Evolutionary conservation across 441 rosid species (phyloP).

Genomic region (Isatis lusitanica): DNA sequence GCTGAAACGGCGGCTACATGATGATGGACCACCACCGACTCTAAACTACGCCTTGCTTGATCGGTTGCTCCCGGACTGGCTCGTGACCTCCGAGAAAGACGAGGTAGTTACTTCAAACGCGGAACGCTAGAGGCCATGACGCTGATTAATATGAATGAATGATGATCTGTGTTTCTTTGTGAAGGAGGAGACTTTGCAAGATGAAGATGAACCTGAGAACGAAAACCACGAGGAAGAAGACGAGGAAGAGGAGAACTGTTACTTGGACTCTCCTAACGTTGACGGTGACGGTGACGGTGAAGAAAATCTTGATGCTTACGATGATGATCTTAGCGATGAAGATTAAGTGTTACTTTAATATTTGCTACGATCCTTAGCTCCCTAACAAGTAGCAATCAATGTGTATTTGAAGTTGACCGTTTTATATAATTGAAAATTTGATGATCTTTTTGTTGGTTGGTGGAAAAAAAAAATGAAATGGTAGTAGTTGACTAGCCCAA

Average conservation of each 20-base stretch:
- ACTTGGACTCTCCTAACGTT: conserved; percentile 33
- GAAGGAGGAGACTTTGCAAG: conserved; percentile 48
- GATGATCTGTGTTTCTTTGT: background rate
- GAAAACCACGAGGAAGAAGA: conserved; percentile 41
- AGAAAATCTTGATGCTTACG: conserved; percentile 42
- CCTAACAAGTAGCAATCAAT: conserved; percentile 7
- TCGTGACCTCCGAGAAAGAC: conserved; percentile 52
- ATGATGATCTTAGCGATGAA: conserved; percentile 51
- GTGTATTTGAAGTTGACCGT: background rate
- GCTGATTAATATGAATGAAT: background rate
- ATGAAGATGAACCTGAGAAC: conserved; percentile 37
- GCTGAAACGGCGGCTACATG: conserved; percentile 40
- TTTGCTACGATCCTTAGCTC: background rate
- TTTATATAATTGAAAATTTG: background rate
- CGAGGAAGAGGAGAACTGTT: conserved; percentile 25
- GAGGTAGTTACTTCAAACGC: conserved; percentile 47
- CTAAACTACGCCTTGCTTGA: conserved; percentile 54
- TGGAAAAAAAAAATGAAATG: background rate
- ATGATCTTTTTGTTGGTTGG: background rate
- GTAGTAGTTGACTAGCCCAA: background rate
- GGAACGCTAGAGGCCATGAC: background rate
- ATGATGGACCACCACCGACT: conserved; percentile 34
- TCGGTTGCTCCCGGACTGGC: conserved; percentile 62
- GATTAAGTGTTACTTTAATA: conserved; percentile 10
- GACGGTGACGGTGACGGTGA: conserved; percentile 41